Conservation (phyloP, 495 filamentous ascomycete genomes). For the Hypoxylon intermedium region DNA sequence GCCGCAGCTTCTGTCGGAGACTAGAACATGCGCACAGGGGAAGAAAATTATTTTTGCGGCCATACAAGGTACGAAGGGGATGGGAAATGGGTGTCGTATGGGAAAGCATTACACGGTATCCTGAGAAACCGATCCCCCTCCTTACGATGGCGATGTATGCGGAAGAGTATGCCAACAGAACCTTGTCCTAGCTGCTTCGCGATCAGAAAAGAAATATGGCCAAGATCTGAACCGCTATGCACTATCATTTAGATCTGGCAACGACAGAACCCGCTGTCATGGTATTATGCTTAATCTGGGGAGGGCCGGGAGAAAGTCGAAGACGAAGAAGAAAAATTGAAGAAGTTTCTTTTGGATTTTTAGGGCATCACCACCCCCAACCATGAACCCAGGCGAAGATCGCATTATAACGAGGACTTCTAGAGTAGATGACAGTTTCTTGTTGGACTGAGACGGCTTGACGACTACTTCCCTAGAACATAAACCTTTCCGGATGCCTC, state of each 20-base stretch:
- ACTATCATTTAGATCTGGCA: conserved; percentile 2
- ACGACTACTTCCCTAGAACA: too few species aligned
- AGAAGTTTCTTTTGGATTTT: too few species aligned
- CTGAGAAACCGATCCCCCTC: neutral
- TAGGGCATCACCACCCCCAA: too few species aligned
- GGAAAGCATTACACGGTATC: neutral
- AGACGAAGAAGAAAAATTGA: too few species aligned
- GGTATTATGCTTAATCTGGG: neutral
- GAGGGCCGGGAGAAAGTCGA: too few species aligned
- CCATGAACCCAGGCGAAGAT: too few species aligned
- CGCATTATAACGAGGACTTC: too few species aligned
- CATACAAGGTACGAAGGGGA: neutral
- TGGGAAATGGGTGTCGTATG: neutral
- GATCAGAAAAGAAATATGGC: neutral
- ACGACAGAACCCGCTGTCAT: neutral
- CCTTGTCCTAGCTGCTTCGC: neutral
- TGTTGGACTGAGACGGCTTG: too few species aligned
- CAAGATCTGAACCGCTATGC: conserved; percentile 11
- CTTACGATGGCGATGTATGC: neutral
- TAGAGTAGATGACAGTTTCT: too few species aligned
- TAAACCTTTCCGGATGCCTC: conserved; percentile 10
- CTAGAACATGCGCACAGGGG: neutral
- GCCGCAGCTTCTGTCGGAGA: neutral
- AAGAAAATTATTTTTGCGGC: neutral
- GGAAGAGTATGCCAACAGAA: neutral